phyloP scores from a whole-genome alignment of 2,329 filamentous ascomycete species.

The Penicillium janthinellum region DNA sequence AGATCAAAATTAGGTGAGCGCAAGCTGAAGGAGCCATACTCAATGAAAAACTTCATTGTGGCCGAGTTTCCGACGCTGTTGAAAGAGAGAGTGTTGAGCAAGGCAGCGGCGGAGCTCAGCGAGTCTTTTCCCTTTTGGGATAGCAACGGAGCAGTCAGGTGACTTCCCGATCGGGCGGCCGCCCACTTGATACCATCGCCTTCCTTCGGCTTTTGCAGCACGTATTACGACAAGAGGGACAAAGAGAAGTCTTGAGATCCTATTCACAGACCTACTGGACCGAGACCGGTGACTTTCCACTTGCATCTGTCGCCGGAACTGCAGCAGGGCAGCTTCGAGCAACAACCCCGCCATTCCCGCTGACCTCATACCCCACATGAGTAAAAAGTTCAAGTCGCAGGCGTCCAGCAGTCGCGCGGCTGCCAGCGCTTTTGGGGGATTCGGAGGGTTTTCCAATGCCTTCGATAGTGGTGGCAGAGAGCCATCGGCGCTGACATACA shows the following conservation, averaged over 20 bases:
- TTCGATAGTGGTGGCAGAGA: conserved; percentile 46
- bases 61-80: conserved; percentile 22
- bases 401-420: conserved; percentile 65
- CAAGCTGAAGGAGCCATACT: conserved; percentile 49
- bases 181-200: conserved; percentile 22
- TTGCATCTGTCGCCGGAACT: conserved; percentile 6
- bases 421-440: conserved; percentile 51
- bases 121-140: conserved; percentile 34
- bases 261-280: neutral
- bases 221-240: conserved; percentile 8
- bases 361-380: conserved; percentile 46
- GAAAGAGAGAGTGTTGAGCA: conserved; percentile 17
- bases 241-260: neutral
- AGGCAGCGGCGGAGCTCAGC: neutral
- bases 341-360: conserved; percentile 26
- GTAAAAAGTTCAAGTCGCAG: conserved; percentile 65
- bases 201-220: conserved; percentile 10
- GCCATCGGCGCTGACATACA: conserved; percentile 75
- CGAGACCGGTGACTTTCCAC: neutral
- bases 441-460: conserved; percentile 42
- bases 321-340: conserved; percentile 13
- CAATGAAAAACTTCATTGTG: conserved; percentile 79
- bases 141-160: conserved; percentile 40
- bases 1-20: neutral
- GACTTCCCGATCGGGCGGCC: conserved; percentile 35